These are phyloP conservation scores for Pharus latifolius DNA, from an alignment of 176 grass and related monocot species.

Conservation along the genomic window DNA sequence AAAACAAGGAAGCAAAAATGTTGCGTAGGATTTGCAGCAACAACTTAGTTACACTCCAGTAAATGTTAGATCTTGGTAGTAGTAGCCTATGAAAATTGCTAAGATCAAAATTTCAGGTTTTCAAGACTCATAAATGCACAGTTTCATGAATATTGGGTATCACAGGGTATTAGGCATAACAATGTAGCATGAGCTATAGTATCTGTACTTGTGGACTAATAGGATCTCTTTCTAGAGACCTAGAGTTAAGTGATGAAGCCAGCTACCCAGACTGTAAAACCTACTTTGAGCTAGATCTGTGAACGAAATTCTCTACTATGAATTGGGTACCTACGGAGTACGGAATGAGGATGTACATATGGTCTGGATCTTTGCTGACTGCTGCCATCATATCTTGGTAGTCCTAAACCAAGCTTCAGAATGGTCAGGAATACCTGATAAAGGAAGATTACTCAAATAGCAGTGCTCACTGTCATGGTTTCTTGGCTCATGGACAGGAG, in stretches of 20 bases:
- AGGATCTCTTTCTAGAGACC: neutral
- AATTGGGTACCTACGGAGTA: conserved; percentile 55
- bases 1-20: neutral
- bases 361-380: conserved; percentile 60
- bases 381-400: conserved; percentile 50
- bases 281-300: conserved; percentile 1
- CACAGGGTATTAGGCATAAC: neutral
- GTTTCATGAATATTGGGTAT: neutral
- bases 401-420: conserved; percentile 42
- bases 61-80: no score
- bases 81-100: neutral
- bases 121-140: neutral
- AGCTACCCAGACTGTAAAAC: neutral
- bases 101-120: conserved; percentile 6
- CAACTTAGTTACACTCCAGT: no score
- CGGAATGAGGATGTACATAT: conserved; percentile 53
- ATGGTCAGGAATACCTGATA: conserved; percentile 53
- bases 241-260: neutral
- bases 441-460: conserved; percentile 19
- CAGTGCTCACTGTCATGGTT: conserved; percentile 8
- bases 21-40: neutral
- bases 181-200: neutral
- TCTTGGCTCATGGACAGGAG: conserved; percentile 17
- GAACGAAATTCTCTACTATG: no score
- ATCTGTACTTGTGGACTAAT: neutral